phyloP scores from a whole-genome alignment of 2,329 filamentous ascomycete genomes.

The Lasiodiplodia citricola region DNA sequence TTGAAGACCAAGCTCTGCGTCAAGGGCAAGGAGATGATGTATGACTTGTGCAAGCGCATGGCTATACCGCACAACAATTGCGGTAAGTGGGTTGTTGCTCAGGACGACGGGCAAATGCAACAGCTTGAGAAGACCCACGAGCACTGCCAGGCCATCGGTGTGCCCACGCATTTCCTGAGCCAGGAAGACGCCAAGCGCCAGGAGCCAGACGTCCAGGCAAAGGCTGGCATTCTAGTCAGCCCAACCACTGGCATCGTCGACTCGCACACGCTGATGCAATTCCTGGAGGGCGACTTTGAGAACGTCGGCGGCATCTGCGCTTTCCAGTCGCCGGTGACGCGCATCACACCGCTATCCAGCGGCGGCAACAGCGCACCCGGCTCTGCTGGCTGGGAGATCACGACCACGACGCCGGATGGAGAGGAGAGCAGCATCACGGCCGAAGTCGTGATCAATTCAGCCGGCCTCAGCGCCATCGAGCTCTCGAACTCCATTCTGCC shows the following conservation, averaged over 20 bases:
- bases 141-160: conserved; percentile 60
- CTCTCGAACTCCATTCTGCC: conserved; percentile 85
- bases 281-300: conserved; percentile 77
- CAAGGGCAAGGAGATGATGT: conserved; percentile 75
- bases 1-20: conserved; percentile 88
- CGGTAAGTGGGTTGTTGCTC: conserved; percentile 95
- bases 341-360: conserved; percentile 58
- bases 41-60: conserved; percentile 73
- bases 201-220: conserved; percentile 78
- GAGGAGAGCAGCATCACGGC: conserved; percentile 67
- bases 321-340: conserved; percentile 68
- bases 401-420: conserved; percentile 53
- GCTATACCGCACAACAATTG: conserved; percentile 73
- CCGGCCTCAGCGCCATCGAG: conserved; percentile 76
- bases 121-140: conserved; percentile 63
- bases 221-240: conserved; percentile 78
- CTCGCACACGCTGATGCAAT: conserved; percentile 82
- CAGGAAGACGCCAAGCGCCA: conserved; percentile 63
- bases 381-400: conserved; percentile 75
- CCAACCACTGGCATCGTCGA: conserved; percentile 90
- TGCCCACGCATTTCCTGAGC: conserved; percentile 75
- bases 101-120: conserved; percentile 72
- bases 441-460: conserved; percentile 82
- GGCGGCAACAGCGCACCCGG: conserved; percentile 4
- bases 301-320: conserved; percentile 76